A percentile compares a stretch with the other conserved stretches of the same genome.
These are phyloP conservation scores for Pholiota conissans DNA, from an alignment of 768 basidiomycete species.

Conservation along the genomic window DNA sequence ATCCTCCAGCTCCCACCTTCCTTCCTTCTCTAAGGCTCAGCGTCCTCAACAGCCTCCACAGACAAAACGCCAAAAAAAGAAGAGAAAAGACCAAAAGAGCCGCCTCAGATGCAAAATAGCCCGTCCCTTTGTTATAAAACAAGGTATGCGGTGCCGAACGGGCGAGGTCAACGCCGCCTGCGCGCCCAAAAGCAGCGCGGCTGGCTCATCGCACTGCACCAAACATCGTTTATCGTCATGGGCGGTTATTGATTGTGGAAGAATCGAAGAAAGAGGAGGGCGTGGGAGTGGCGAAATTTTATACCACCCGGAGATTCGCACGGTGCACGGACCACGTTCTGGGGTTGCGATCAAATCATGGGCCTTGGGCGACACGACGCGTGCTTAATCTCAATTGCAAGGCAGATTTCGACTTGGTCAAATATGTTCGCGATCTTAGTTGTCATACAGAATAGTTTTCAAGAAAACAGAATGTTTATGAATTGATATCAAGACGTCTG, in stretches of 20 bases:
- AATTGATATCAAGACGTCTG: too few species aligned
- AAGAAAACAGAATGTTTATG: too few species aligned
- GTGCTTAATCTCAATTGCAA: too few species aligned
- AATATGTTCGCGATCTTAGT: too few species aligned
- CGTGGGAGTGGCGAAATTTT: not conserved
- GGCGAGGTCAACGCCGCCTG: constrained; percentile 15
- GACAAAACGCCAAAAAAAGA: too few species aligned
- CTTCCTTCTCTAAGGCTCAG: too few species aligned
- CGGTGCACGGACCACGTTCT: not conserved
- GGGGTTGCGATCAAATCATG: too few species aligned
- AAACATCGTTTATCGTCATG: constrained; percentile 12
- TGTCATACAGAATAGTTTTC: too few species aligned
- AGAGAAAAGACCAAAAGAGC: not conserved
- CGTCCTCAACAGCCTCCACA: too few species aligned
- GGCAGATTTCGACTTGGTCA: too few species aligned
- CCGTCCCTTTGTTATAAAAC: constrained; percentile 16
- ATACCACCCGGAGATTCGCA: not conserved
- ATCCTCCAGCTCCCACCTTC: too few species aligned
- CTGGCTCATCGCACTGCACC: constrained; percentile 16
- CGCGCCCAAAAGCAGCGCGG: constrained; percentile 1
- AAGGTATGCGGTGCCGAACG: constrained; percentile 18
- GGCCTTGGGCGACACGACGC: too few species aligned
- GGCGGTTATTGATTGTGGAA: constrained; percentile 18
- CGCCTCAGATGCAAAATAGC: constrained; percentile 14
- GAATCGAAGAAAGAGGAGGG: constrained; percentile 11